A percentile compares a stretch with the other conserved stretches of the same genome.
Conservation (phyloP, 106 monocot genomes). For the Narthecium ossifragum region DNA sequence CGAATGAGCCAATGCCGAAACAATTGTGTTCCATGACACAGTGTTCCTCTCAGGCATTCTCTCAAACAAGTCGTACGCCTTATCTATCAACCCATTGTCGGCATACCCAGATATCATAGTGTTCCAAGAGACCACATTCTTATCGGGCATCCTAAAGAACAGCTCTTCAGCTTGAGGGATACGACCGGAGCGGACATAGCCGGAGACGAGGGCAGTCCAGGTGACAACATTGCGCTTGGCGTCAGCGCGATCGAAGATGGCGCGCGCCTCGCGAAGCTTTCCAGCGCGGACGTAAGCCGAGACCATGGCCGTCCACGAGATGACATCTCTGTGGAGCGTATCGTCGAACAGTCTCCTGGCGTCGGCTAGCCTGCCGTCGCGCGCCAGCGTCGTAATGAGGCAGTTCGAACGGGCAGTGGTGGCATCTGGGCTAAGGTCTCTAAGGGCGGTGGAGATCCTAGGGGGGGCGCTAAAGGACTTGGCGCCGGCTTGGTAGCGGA, state of each 20-base stretch:
- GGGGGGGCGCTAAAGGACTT: not conserved
- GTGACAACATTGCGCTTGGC: too few species aligned
- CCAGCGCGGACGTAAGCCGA: constrained; percentile 46
- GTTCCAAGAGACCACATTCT: constrained; percentile 53
- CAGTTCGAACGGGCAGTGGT: constrained; percentile 19
- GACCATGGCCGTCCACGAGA: constrained; percentile 61
- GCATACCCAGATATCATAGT: constrained; percentile 44
- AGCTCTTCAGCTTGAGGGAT: constrained; percentile 39
- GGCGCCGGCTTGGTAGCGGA: too few species aligned
- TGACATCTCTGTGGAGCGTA: constrained; percentile 39
- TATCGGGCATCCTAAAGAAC: constrained; percentile 46
- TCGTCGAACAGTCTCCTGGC: constrained; percentile 57
- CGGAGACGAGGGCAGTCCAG: constrained; percentile 59
- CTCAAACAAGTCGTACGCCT: constrained; percentile 27
- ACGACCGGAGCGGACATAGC: constrained; percentile 30
- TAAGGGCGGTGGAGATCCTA: not conserved
- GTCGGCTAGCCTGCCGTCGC: constrained; percentile 25
- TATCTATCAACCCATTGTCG: constrained; percentile 10
- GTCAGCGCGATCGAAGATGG: too few species aligned
- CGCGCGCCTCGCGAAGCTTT: too few species aligned
- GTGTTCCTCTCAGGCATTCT: constrained; percentile 40
- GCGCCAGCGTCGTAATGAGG: constrained; percentile 35
- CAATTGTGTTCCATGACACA: constrained; percentile 53
- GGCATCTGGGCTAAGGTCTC: constrained; percentile 8
- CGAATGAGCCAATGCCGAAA: constrained; percentile 27